phyloP scores from a whole-genome alignment of 352 stramenopile genomes.

The Blastocystis sp. region DNA sequence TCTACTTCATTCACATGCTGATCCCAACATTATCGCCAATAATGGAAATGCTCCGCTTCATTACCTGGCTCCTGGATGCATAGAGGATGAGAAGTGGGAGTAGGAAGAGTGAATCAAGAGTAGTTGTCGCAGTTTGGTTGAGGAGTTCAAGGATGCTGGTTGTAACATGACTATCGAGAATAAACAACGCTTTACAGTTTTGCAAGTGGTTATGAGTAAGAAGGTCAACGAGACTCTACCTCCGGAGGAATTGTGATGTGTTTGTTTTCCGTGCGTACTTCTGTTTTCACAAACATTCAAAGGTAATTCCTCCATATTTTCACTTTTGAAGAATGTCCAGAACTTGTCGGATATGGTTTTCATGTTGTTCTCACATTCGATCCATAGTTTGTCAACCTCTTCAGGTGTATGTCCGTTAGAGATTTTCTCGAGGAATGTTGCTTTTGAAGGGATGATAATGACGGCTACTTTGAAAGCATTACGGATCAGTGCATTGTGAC shows the following conservation, averaged over 20 bases:
- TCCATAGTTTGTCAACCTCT: constrained; percentile 25
- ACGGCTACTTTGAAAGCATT: constrained; percentile 66
- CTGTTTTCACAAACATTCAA: constrained; percentile 15
- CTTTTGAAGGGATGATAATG: constrained; percentile 49
- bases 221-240: neutral
- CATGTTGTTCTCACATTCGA: constrained; percentile 47
- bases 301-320: constrained; percentile 49
- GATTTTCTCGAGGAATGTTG: constrained; percentile 57
- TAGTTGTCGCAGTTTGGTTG: constrained; percentile 39
- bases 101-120: neutral
- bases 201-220: constrained; percentile 15
- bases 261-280: neutral
- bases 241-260: constrained; percentile 5
- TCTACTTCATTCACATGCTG: constrained; percentile 15
- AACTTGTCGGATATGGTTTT: constrained; percentile 57
- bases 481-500: constrained; percentile 49
- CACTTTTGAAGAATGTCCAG: constrained; percentile 48
- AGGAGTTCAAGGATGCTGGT: constrained; percentile 37
- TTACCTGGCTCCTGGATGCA: neutral
- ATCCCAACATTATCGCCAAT: constrained; percentile 25
- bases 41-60: constrained; percentile 50
- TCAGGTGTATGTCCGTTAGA: constrained; percentile 9
- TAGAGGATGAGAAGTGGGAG: neutral
- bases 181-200: neutral
- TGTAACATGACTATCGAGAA: constrained; percentile 54